Evolutionary conservation across 1,284 basidiomycete species (phyloP).

Genomic region (Pseudozyma sp.): DNA sequence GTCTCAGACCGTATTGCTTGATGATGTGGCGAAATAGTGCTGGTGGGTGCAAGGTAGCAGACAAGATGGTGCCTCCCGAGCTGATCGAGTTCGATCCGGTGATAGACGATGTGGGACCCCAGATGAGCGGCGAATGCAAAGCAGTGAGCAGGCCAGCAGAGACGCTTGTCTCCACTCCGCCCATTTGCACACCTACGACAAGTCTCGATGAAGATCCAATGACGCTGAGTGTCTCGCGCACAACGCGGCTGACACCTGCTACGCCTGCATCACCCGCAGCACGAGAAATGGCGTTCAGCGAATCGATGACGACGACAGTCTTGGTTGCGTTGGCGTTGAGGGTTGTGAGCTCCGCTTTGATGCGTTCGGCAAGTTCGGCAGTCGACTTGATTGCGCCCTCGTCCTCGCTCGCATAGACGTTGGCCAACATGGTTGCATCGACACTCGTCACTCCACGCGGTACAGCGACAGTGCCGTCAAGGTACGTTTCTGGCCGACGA

Average conservation of each 20-base stretch:
- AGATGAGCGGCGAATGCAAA: conserved; percentile 50
- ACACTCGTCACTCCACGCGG: conserved; percentile 8
- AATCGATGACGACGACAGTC: conserved; percentile 52
- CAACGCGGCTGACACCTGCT: conserved; percentile 17
- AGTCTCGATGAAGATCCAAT: conserved; percentile 46
- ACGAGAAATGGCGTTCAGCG: conserved; percentile 50
- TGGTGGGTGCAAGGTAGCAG: conserved; percentile 35
- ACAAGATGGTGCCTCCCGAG: conserved; percentile 36
- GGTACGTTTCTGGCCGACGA: conserved; percentile 28
- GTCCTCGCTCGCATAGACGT: conserved; percentile 15
- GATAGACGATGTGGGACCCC: conserved; percentile 17
- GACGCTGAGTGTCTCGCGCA: conserved; percentile 20
- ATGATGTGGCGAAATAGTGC: conserved; percentile 46
- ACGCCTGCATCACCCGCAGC: conserved; percentile 9
- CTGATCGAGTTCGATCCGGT: conserved; percentile 1
- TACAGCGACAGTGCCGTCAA: conserved; percentile 15
- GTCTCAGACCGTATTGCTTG: conserved; percentile 53
- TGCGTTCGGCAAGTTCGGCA: conserved; percentile 11
- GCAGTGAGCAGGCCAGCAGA: conserved; percentile 28
- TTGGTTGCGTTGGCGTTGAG: conserved; percentile 16
- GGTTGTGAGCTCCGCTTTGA: conserved; percentile 3
- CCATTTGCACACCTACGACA: conserved; percentile 39
- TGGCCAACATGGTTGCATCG: conserved; percentile 30
- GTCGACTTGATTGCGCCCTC: conserved; percentile 7
- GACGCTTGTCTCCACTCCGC: conserved; percentile 23